Conservation (phyloP, 2,329 filamentous ascomycete genomes). For the Cladosporium phlei region DNA sequence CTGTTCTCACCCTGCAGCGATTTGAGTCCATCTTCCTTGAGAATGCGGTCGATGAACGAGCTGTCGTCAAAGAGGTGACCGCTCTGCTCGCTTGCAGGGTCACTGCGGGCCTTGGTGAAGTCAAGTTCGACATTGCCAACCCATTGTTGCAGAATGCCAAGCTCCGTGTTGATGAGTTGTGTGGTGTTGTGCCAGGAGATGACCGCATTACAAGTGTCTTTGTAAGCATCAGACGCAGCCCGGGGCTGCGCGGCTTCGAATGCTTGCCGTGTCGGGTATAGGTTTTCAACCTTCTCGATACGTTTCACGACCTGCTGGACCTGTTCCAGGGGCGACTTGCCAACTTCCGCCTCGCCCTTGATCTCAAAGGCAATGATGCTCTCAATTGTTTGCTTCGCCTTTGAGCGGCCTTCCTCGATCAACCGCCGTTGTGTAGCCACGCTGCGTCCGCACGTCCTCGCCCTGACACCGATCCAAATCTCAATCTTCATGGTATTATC, state of each 20-base stretch:
- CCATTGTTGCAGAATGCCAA: constrained; percentile 89
- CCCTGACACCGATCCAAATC: constrained; percentile 83
- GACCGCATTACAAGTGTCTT: constrained; percentile 79
- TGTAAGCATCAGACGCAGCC: constrained; percentile 70
- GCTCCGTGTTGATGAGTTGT: constrained; percentile 89
- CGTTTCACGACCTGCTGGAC: constrained; percentile 84
- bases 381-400: constrained; percentile 71
- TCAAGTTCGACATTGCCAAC: constrained; percentile 94
- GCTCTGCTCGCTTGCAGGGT: constrained; percentile 55
- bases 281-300: constrained; percentile 80
- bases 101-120: constrained; percentile 70
- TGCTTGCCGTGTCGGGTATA: constrained; percentile 76
- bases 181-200: constrained; percentile 97
- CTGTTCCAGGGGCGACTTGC: constrained; percentile 81
- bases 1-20: constrained; percentile 81
- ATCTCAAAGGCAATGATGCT: constrained; percentile 91
- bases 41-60: constrained; percentile 86
- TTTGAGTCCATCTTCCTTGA: constrained; percentile 93
- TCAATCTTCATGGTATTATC: constrained; percentile 63
- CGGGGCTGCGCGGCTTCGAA: constrained; percentile 71
- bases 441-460: constrained; percentile 77
- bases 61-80: constrained; percentile 81
- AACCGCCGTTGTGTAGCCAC: constrained; percentile 79
- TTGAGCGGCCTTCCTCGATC: constrained; percentile 75
- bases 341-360: constrained; percentile 85